Evolutionary conservation across 768 basidiomycete genomes (phyloP).

Genomic region (Pisolithus microcarpus): DNA sequence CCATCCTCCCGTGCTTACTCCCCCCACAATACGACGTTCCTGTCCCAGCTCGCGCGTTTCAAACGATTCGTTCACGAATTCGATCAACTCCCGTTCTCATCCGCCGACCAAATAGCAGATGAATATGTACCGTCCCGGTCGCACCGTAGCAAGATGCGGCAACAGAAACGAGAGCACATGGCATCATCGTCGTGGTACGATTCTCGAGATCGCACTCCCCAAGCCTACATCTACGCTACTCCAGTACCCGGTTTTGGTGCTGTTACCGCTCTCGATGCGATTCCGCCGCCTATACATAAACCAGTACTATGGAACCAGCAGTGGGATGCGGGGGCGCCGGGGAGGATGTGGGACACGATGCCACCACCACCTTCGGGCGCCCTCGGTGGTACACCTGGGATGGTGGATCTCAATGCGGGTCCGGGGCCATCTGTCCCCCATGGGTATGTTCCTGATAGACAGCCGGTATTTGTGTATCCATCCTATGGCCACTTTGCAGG

Average conservation of each 20-base stretch:
- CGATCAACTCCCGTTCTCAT: slow-evolving; percentile 39
- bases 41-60: slow-evolving; percentile 29
- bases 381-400: slow-evolving; percentile 1
- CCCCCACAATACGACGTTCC: slow-evolving; percentile 1
- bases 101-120: slow-evolving; percentile 33
- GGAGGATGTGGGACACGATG: slow-evolving; percentile 3
- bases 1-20: slow-evolving; percentile 6
- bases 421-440: slow-evolving; percentile 10
- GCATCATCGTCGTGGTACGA: slow-evolving; percentile 26
- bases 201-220: neutral
- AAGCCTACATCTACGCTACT: neutral
- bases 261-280: neutral
- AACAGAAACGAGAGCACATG: slow-evolving; percentile 5
- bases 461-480: slow-evolving; percentile 14
- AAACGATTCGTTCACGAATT: slow-evolving; percentile 30
- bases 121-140: slow-evolving; percentile 36
- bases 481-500: slow-evolving; percentile 6
- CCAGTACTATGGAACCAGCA: slow-evolving; percentile 8
- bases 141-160: slow-evolving; percentile 13
- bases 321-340: slow-evolving; percentile 22
- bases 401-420: neutral
- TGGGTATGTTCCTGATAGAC: slow-evolving; percentile 14
- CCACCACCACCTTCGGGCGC: neutral
- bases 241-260: neutral
- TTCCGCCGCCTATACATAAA: slow-evolving; percentile 3